Evolutionary conservation across 352 stramenopile species (phyloP), one percentile per base, ranked within the genome.

Genomic region (Globisporangium middletonii): DNA sequence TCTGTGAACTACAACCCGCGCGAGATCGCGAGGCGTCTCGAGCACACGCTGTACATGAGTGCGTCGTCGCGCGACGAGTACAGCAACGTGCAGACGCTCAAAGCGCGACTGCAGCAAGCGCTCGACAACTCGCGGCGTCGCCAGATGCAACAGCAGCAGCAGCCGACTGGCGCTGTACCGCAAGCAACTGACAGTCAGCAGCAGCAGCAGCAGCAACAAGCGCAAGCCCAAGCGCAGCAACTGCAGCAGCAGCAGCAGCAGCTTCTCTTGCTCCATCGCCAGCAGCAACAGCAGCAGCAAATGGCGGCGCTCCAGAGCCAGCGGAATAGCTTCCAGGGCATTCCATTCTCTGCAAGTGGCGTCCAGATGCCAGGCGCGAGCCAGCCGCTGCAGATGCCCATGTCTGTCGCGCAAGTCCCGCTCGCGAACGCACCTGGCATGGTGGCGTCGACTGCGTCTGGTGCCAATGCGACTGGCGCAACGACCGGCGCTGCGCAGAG

Each of bases 31-130:
- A 72, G 86, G 30, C 71, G 86, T 45, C 59, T 95, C 13, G 86
- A 95, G 56, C 83, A 95, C 57, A 94, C 82, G 18, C 56, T 95
- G 19, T 95, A 95, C 57, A 94, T 94, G 83, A 88, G 79, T 52
- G 84, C 86, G 6, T 55, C 75, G 23, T 94, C 86, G 7, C 80
- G 83, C 47, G 82, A 91, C 67, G 82, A 95, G 44, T 95, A 95
- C 68, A 92, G 80, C 60, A 92, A 94, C 52, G 78, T 95, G 28
- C 80, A 91, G 37, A 95, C 86, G 15, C 68, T 95, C 12, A 95
- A 95, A 64, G 71, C 72, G 13, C 66, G 86, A 53, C 58, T 95
- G 5, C 86, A 95, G 63, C 82, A 91, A 59, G 86, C 84, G n/a
- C 60, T 94, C 27, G 83, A 94, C 53, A 94, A 92, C 37, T 94